Evolutionary conservation across 257 asterid genomes (phyloP), one percentile per base, ranked within the genome.

Genomic region (Solanum tarijense): DNA sequence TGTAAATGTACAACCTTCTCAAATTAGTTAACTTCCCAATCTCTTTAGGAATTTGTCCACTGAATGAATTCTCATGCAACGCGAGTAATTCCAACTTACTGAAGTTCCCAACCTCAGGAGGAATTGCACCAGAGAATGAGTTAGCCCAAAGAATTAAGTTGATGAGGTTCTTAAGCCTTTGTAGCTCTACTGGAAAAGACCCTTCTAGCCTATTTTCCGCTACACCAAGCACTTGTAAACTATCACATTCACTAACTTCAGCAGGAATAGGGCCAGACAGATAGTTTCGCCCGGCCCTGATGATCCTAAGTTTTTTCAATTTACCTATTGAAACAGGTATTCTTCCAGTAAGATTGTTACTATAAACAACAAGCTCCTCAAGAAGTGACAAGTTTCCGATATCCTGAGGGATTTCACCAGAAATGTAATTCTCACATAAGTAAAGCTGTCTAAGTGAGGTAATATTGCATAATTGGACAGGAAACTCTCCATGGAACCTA

Each of bases 281-380:
- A 75, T 62, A 76, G 76, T 96, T 96, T 65, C 93, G 78, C 20
- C 96, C 98, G 0, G 98, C 98, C 89, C 96, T 88, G 31, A 96
- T 87, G 52, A 94, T 89, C 93, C 94, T 88, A 55, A 96, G 95
- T 85, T 88, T 88, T 90, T 91, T 93, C 91, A 96, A 73, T 60
- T 83, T 78, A 13, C 98, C 94, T 10, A 96, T 88, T 46, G 96
- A 91, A 8, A 92, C 43, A 14, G 98, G 98, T 31, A 96, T 91
- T 43, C 69, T 83, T 6, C 98, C 98, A 1, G 98, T 96, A 58
- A 96, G 92, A 87, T 96, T 96, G 91, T 96, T 96, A 72, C 98
- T 96, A 82, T 96, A 93, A 41, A 95, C 88, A 55, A 91, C 96
- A 89, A 96, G 96, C 94, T 96, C 98, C 91, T 94, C 96, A 29